These are phyloP conservation scores for Aureobasidium subglaciale DNA, from an alignment of 2,329 filamentous ascomycete species.

Conservation along the genomic window DNA sequence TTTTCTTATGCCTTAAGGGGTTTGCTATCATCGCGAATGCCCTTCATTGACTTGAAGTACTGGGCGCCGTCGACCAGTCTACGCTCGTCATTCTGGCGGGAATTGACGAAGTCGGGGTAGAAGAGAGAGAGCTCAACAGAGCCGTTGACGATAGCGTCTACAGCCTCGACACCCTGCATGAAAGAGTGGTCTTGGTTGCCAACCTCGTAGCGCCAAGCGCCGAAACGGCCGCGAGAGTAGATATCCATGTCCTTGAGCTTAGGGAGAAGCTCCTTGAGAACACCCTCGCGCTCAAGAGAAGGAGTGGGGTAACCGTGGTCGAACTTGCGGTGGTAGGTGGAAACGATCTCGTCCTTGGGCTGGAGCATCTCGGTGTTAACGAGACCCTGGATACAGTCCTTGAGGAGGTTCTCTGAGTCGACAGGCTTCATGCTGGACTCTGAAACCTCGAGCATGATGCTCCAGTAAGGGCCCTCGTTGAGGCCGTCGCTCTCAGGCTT, in stretches of 20 bases:
- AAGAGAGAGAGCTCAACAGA: constrained; percentile 88
- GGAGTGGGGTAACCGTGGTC: constrained; percentile 98
- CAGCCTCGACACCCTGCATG: constrained; percentile 92
- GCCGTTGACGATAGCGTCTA: constrained; percentile 87
- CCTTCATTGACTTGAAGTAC: constrained; percentile 43
- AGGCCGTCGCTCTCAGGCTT: constrained; percentile 65
- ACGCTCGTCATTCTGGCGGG: constrained; percentile 59
- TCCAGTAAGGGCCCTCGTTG: constrained; percentile 95
- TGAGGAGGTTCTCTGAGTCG: constrained; percentile 73
- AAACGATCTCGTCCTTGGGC: constrained; percentile 87
- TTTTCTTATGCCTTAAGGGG: constrained; percentile 19
- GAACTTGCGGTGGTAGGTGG: constrained; percentile 95
- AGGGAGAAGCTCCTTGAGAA: constrained; percentile 85
- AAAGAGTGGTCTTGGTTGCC: constrained; percentile 98
- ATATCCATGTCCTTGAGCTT: constrained; percentile 88
- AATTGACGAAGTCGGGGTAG: constrained; percentile 89
- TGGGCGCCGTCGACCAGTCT: constrained; percentile 56
- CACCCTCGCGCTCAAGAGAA: constrained; percentile 87
- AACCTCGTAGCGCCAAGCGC: constrained; percentile 95
- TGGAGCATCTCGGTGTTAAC: constrained; percentile 97
- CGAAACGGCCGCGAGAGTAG: constrained; percentile 92
- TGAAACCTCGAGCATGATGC: constrained; percentile 98
- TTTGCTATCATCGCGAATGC: constrained; percentile 23
- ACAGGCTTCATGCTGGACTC: constrained; percentile 95
- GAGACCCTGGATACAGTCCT: constrained; percentile 89